Evolutionary conservation across 192 early-diverging fungal genomes (phyloP).

Genomic region (Mortierella alpina): DNA sequence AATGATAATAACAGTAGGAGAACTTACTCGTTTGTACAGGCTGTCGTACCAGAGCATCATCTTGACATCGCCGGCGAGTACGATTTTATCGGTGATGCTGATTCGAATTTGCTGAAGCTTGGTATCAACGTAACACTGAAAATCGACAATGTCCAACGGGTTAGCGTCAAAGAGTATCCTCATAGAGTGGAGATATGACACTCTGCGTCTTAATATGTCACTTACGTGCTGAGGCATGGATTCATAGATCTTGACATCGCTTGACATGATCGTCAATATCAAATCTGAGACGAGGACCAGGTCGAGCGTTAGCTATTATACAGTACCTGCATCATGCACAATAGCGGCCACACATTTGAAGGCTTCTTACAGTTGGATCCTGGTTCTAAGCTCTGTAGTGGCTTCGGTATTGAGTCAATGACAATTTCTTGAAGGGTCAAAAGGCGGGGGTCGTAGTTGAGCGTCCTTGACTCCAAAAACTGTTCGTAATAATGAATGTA

Average conservation of each 20-base stretch:
- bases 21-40: constrained; percentile 45
- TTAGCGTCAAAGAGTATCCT: background rate
- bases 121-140: constrained; percentile 26
- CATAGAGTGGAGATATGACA: background rate
- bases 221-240: constrained; percentile 36
- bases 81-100: constrained; percentile 37
- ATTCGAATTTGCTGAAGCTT: constrained; percentile 34
- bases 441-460: constrained; percentile 26
- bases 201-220: background rate
- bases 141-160: background rate
- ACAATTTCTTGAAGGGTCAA: constrained; percentile 37
- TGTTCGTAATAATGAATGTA: constrained; percentile 65
- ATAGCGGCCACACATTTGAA: background rate
- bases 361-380: constrained; percentile 27
- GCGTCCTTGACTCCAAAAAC: constrained; percentile 33
- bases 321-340: background rate
- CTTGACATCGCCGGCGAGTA: constrained; percentile 48
- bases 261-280: constrained; percentile 41
- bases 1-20: background rate
- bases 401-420: constrained; percentile 45
- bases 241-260: constrained; percentile 42
- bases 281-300: constrained; percentile 12
- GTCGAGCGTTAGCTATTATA: background rate
- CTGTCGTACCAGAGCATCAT: constrained; percentile 51
- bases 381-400: constrained; percentile 16